Percentiles rank a stretch among this genome's conserved stretches.
Conservation (phyloP, 805 yeast species). For the Kluyveromyces nonfermentans region DNA sequence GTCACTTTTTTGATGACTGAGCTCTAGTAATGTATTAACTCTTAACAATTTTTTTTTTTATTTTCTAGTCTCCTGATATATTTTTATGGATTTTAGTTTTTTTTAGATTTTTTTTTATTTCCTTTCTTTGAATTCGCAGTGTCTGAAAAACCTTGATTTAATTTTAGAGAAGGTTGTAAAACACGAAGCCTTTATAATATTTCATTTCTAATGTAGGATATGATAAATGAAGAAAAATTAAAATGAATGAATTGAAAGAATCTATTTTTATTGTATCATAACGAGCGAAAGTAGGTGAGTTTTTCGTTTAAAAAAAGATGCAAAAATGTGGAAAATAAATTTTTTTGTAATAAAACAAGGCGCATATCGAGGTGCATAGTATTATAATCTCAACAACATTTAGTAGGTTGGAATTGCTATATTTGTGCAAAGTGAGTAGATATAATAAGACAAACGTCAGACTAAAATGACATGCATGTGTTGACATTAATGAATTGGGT, state of each 20-base stretch:
- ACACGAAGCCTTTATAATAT: constrained; percentile 3
- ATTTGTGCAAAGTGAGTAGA: neutral
- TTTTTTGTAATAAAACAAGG: neutral
- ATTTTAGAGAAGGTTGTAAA: neutral
- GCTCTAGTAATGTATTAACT: too few relatives aligned
- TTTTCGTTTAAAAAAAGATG: constrained; percentile 2
- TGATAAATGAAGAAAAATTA: neutral
- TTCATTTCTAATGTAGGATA: constrained; percentile 3
- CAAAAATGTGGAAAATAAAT: neutral
- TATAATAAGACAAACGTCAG: neutral
- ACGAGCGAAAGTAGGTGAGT: constrained; percentile 4
- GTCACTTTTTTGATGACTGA: too few relatives aligned
- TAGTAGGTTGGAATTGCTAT: neutral
- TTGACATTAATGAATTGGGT: too few relatives aligned
- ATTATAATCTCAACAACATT: neutral
- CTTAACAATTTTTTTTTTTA: too few relatives aligned
- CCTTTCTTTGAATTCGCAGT: neutral
- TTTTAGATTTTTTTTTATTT: too few relatives aligned
- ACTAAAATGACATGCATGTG: neutral
- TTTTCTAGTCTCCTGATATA: too few relatives aligned
- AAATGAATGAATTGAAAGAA: constrained; percentile 4
- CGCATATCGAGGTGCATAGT: too few relatives aligned
- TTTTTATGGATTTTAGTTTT: too few relatives aligned
- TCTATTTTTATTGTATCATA: constrained; percentile 3
- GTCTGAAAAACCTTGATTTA: neutral